Evolutionary conservation across 2,329 filamentous ascomycete species (phyloP), one percentile per base, ranked within the genome.

Genomic region (Didymella sp.): DNA sequence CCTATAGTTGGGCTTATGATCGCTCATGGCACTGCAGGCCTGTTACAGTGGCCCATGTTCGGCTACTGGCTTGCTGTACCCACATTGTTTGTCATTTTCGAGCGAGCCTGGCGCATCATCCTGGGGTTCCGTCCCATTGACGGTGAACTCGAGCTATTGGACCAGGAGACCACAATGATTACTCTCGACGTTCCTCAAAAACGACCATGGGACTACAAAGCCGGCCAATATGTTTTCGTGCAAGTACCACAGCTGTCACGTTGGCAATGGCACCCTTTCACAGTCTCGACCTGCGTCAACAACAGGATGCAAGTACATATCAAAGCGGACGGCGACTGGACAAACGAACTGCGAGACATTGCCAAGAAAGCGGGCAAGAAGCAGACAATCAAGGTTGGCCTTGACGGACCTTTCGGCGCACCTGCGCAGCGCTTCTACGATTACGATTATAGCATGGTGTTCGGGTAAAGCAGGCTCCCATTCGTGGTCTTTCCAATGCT

Each of bases 231-330:
- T 55, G 78, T 86, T 13, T 81, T 86, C 42, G 73, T 86, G 0
- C 83, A 85, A 60, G 81, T 86, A 0, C 84, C 83, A 0, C 59
- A 74, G 27, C 69, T 86, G 21, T 84, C 82, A 33, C 72, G 77
- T 46, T 86, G 83, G 55, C 83, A 86, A 62, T 86, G 84, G 84
- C 84, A 86, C 53, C 84, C 83, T 0, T 86, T 86, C 61, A 86
- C 84, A 0, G 81, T 86, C 0, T 85, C 84, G 0, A 80, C 81
- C 2, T 86, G 83, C 60, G 77, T 78, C 13, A 82, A 80, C 0
- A 80, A 81, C 24, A 76, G 79, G 28, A 78, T 86, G 72, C 80
- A 81, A 67, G 67, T 86, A 0, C 84, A 86, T 61, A 85, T 86
- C 74, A 86, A 86, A 66, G 82, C 81, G 3, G 82, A 85, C 42